Base-by-base conservation (phyloP, 2,329 filamentous ascomycete genomes). In the Fusarium buxicola region DNA sequence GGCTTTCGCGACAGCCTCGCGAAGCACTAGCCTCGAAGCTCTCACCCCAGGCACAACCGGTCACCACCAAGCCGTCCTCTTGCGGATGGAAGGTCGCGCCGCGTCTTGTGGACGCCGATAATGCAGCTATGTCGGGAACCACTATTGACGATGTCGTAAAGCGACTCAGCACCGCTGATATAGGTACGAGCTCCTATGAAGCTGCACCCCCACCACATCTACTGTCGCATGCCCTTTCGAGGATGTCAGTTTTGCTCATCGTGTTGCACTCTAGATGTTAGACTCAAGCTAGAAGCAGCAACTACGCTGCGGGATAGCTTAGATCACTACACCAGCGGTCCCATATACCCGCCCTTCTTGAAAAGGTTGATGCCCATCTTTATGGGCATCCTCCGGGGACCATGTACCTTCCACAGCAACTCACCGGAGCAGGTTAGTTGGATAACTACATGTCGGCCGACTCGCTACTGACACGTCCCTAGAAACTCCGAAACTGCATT, bases 401-500 rank as follows among this genome's bases (percentile, higher is more conserved):
- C 90, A 72, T 94, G 93, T 34, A 91, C 96, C 65, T 98, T 99
- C 75, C 90, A 94, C 69, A 97, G 92, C 75, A 92, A 89, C 71
- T 96, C 92, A 3, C 84, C 88, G 48, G 95, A 99, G 74, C 95
- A 98, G 84, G 91, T 93, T 77, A 74, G 84, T 64, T 38, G 28
- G 11, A 18, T 28, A 18, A 13, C 15, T 6, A 9, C 4, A 15
- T 28, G 9, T 18, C 18, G 15, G 34, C 35, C 8, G 8, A 49
- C 5, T 12, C 27, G 12, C 38, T 41, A 41, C 69, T 74, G 55
- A 75, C 50, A 3, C 11, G 2, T 7, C 9, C 15, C 35, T 68
- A 92, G 88, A 96, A 93, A 86, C 82, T 99, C 66, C 92, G 95
- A 64, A 95, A 95, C 75, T 96, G 91, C 75, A 86, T 96, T 44